A percentile compares a stretch with the other conserved stretches of the same genome.
Conservation (phyloP, 2,329 filamentous ascomycete species). For the Beauveria sp. region DNA sequence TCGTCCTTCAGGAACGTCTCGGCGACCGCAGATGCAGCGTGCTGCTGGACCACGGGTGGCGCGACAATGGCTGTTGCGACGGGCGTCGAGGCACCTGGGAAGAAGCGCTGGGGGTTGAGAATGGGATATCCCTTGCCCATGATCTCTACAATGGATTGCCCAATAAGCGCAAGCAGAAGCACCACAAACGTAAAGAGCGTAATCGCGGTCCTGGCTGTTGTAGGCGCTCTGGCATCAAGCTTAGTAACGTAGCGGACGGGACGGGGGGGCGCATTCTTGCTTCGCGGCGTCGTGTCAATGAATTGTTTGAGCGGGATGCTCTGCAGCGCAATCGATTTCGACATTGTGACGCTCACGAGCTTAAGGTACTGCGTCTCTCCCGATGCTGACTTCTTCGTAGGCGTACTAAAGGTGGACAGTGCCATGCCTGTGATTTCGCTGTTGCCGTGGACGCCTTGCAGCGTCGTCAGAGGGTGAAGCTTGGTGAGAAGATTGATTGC, state of each 20-base stretch:
- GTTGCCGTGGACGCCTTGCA: constrained; percentile 46
- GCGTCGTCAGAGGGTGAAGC: constrained; percentile 43
- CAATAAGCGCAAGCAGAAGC: constrained; percentile 52
- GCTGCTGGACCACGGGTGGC: constrained; percentile 12
- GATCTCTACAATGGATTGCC: constrained; percentile 59
- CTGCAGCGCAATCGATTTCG: constrained; percentile 73
- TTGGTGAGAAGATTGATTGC: constrained; percentile 43
- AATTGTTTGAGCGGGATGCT: constrained; percentile 59
- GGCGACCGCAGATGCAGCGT: constrained; percentile 10
- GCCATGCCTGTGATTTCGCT: constrained; percentile 51
- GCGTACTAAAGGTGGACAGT: constrained; percentile 47
- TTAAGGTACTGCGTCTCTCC: constrained; percentile 43
- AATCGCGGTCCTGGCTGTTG: constrained; percentile 40
- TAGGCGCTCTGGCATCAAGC: constrained; percentile 45
- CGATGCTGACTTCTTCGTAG: constrained; percentile 13
- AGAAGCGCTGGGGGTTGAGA: constrained; percentile 46
- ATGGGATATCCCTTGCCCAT: constrained; percentile 43
- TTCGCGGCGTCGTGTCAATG: constrained; percentile 28
- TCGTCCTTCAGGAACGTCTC: constrained; percentile 22
- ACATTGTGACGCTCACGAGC: constrained; percentile 74
- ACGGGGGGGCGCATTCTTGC: constrained; percentile 34
- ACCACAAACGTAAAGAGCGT: constrained; percentile 49
- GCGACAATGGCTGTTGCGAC: constrained; percentile 20
- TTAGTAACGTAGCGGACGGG: constrained; percentile 63
- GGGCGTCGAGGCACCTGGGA: constrained; percentile 31